Conservation (phyloP, 768 basidiomycete genomes). For the Chalciporus piperatus region DNA sequence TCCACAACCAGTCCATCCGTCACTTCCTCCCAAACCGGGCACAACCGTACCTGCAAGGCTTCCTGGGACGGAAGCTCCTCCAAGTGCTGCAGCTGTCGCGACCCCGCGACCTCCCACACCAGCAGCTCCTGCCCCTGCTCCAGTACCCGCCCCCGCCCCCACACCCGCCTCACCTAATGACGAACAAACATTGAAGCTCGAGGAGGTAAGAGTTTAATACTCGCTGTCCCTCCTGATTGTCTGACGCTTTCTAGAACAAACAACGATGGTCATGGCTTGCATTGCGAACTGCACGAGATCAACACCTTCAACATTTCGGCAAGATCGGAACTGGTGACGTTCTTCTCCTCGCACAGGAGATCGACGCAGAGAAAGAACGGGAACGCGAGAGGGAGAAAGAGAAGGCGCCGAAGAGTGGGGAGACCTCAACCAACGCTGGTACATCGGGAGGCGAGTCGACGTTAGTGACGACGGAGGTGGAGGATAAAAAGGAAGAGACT, state of each 20-base stretch:
- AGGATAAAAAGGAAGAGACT: conserved; percentile 26
- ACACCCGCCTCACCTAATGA: conserved; percentile 36
- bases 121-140: conserved; percentile 12
- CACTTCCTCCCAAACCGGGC: conserved; percentile 70
- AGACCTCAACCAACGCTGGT: conserved; percentile 12
- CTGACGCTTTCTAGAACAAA: conserved; percentile 55
- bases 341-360: conserved; percentile 38
- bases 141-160: conserved; percentile 17
- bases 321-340: conserved; percentile 81
- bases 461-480: conserved; percentile 17
- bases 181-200: conserved; percentile 52
- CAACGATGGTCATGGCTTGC: conserved; percentile 79
- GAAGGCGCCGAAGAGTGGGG: conserved; percentile 23
- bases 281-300: conserved; percentile 71
- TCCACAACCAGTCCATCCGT: conserved; percentile 36
- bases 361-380: conserved; percentile 36
- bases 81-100: conserved; percentile 15
- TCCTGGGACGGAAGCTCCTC: conserved; percentile 33
- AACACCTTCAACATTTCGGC: conserved; percentile 73
- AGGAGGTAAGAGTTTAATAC: conserved; percentile 47
- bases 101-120: conserved; percentile 11
- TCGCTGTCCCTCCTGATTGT: not conserved
- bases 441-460: conserved; percentile 34
- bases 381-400: conserved; percentile 39
- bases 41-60: conserved; percentile 32